Base-by-base conservation (phyloP, 1,284 basidiomycete genomes). In the Ceratobasidium sp. region DNA sequence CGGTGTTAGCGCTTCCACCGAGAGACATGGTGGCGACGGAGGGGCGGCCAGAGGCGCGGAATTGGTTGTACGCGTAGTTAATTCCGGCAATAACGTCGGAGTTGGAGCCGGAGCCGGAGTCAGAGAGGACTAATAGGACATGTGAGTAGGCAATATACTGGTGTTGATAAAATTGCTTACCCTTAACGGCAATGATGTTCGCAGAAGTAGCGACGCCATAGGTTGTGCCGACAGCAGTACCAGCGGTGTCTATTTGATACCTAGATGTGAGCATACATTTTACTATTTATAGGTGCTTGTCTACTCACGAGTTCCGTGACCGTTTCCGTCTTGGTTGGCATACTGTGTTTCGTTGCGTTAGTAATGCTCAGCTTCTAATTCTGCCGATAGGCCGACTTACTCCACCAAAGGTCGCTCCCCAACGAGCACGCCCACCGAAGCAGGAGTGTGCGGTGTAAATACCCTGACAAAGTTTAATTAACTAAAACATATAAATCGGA, bases 161-260 rank as follows among this genome's bases (percentile, higher is more conserved):
- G n/a, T 3, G 14, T 54, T 47, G 45, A 19, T 2, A 22, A 9
- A 24, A 27, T n/a, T 19, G 36, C 29, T 4, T 24, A 60, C 59
- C 98, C 89, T 99, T 99, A 85, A 99, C 97, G 64, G 98, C 98
- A 78, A 96, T 90, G 77, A 99, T 88, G 76, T 93, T 89, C 60
- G 96, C 97, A 79, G 89, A n/a, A 15, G 41, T 11, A 15, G 62
- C 62, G 4, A 64, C 27, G 6, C 45, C 62, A 19, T n/a, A 47
- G 5, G 9, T n/a, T 14, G 44, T 11, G 19, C 62, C 36, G 8
- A 64, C 45, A 1, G 62, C 62, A 1, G 62, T 64, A 9, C 62
- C 62, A 1, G 62, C 62, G 5, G 62, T 64, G 27, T 64, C 62
- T 64, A 64, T 15, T 24, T 14, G 14, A 36, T 24, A 51, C 27